Percentiles rank a stretch among this genome's conserved stretches.
Evolutionary conservation across 1,284 basidiomycete species (phyloP).

Genomic region (Pascua sp.): DNA sequence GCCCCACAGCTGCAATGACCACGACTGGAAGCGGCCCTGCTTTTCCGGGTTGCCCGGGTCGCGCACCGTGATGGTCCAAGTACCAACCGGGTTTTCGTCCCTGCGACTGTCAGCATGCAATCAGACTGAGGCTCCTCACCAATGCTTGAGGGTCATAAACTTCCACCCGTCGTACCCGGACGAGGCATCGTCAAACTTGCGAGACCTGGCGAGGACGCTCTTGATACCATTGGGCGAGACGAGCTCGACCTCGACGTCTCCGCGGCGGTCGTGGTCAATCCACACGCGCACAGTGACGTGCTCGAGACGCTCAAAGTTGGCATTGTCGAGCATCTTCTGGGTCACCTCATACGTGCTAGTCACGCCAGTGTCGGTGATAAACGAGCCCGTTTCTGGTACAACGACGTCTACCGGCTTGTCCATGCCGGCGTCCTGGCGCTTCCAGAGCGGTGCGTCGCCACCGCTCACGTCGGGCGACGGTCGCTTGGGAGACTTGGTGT

Average conservation of each 20-base stretch:
- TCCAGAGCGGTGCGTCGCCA: neutral
- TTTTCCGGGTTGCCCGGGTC: constrained; percentile 65
- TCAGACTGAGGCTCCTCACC: constrained; percentile 60
- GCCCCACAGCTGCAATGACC: constrained; percentile 93
- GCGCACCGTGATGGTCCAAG: constrained; percentile 83
- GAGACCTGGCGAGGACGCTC: constrained; percentile 74
- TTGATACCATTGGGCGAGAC: constrained; percentile 79
- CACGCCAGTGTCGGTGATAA: constrained; percentile 67
- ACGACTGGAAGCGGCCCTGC: constrained; percentile 79
- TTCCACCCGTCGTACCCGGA: constrained; percentile 88
- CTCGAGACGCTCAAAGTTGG: constrained; percentile 85
- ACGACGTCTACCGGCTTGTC: neutral
- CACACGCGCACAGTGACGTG: constrained; percentile 91
- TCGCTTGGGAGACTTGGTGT: constrained; percentile 18
- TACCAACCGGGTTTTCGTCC: constrained; percentile 89
- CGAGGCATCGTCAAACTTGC: constrained; percentile 64
- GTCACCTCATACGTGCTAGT: constrained; percentile 67
- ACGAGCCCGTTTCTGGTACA: constrained; percentile 20
- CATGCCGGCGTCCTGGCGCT: neutral
- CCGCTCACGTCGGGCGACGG: neutral
- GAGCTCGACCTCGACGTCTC: constrained; percentile 90
- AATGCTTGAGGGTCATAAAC: constrained; percentile 98
- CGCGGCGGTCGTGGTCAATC: constrained; percentile 80
- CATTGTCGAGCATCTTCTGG: constrained; percentile 62
- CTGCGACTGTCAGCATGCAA: constrained; percentile 50